These are phyloP conservation scores for Picochlorum costavermella DNA, from an alignment of 139 green algal species.

Conservation along the genomic window DNA sequence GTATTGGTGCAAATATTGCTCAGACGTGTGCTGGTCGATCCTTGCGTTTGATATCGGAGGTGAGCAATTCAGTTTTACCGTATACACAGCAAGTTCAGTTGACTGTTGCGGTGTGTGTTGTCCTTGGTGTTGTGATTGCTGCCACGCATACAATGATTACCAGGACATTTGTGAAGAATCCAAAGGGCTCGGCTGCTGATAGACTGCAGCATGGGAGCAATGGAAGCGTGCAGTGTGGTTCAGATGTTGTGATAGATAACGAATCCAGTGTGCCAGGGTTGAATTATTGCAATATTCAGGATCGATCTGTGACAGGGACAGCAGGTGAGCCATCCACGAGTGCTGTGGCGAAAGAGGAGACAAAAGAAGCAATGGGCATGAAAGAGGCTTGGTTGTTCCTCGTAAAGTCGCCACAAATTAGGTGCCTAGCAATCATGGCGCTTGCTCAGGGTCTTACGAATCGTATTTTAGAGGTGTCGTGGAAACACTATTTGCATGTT, in stretches of 20 bases:
- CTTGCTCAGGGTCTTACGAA: conserved; percentile 75
- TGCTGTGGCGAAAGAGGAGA: background rate
- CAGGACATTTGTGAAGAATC: conserved; percentile 29
- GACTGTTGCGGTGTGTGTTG: conserved; percentile 29
- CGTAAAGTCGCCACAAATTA: conserved; percentile 57
- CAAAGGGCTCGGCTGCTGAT: conserved; percentile 14
- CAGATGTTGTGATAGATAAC: conserved; percentile 9
- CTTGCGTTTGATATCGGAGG: conserved; percentile 26
- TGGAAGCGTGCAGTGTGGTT: background rate
- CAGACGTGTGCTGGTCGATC: conserved; percentile 61
- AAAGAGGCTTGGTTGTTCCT: conserved; percentile 49
- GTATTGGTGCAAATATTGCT: conserved; percentile 90
- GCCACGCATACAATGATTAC: conserved; percentile 37
- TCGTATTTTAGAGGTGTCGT: conserved; percentile 86
- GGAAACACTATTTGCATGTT: conserved; percentile 84
- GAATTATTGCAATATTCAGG: conserved; percentile 27
- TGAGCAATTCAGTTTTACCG: conserved; percentile 7
- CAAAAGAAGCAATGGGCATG: conserved; percentile 21
- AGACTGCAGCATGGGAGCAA: conserved; percentile 3
- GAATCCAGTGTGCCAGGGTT: conserved; percentile 17
- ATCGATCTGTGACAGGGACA: background rate
- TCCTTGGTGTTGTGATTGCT: conserved; percentile 25
- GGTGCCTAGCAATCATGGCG: conserved; percentile 83
- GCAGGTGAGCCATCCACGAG: background rate
- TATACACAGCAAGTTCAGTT: conserved; percentile 32